Evolutionary conservation across 495 filamentous ascomycete species (phyloP), one percentile per base, ranked within the genome.

Genomic region (Lepraria neglecta): DNA sequence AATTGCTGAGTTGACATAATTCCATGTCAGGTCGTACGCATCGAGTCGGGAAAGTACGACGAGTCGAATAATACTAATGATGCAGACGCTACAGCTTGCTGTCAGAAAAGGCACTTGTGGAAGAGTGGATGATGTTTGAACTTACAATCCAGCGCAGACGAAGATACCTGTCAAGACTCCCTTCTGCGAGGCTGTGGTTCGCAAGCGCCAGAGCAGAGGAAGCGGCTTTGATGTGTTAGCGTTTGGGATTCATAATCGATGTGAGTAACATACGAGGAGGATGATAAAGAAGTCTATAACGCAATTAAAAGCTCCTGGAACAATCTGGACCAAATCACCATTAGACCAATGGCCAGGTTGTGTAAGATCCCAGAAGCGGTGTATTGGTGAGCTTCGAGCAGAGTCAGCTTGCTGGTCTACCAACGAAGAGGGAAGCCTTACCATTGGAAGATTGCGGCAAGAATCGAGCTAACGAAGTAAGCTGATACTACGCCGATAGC

Each of bases 1-100:
- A 63, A 78, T 78, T 0, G 82, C 82, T 0, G 79, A 78, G 55
- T 77, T 76, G 51, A 83, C 77, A 65, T 84, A 84, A 64, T 86
- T 78, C 68, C 63, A 65, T 35, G 63, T 65, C 14, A 65, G 17
- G 9, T 65, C 63, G 11, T 35, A 28, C 3, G 14, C 40, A 10
- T 27, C 24, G 21, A 65, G 50, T 7, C 63, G 40, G 1, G 63
- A 65, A 14, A 65, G 58, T 0, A 65, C 63, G 27, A 65, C 58
- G 14, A 65, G 44, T 1, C 63, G 52, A 40, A 63, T 63, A n/a
- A 66, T 56, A 28, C 53, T 59, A 46, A 66, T 55, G 42, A 66
- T 56, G 24, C 35, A 53, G 56, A 64, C 63, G 47, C 64, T 60
- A n/a, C 38, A 27, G 17, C 45, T 21, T 31, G 24, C 35, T 15